phyloP scores from a whole-genome alignment of 768 basidiomycete species.

The Leccinum subgranulosum region DNA sequence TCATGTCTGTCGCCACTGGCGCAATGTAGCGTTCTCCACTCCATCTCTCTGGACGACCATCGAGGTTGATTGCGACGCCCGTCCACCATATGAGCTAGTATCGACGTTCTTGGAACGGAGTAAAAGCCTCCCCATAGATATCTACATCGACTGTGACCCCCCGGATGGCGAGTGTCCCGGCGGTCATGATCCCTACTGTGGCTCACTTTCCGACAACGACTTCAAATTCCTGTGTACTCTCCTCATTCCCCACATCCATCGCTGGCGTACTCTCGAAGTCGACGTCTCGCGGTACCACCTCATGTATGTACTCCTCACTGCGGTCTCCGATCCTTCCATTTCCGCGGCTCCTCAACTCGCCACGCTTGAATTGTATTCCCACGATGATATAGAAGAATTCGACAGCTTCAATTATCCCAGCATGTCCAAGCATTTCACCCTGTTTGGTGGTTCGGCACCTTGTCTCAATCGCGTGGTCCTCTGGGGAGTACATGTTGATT shows the following conservation, averaged over 20 bases:
- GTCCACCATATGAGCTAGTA: constrained; percentile 43
- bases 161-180: constrained; percentile 18
- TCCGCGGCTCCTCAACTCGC: constrained; percentile 53
- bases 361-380: constrained; percentile 51
- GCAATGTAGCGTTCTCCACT: constrained; percentile 47
- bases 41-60: constrained; percentile 57
- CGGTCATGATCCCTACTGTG: constrained; percentile 24
- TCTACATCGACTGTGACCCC: constrained; percentile 45
- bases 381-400: constrained; percentile 44
- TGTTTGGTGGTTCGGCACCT: constrained; percentile 55
- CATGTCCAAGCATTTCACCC: constrained; percentile 38
- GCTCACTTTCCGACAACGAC: constrained; percentile 21
- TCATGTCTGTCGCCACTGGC: constrained; percentile 63
- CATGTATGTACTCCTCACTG: constrained; percentile 42
- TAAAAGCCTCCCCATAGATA: constrained; percentile 50
- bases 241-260: constrained; percentile 50
- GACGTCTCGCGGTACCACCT: constrained; percentile 44
- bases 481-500: constrained; percentile 72
- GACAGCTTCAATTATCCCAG: constrained; percentile 18
- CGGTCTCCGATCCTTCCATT: constrained; percentile 37
- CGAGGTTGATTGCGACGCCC: constrained; percentile 17
- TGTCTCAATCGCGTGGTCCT: constrained; percentile 46
- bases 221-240: constrained; percentile 28
- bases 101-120: constrained; percentile 50
- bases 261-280: constrained; percentile 53